phyloP scores from a whole-genome alignment of 306 rosid species.

The Luffa acutangula region DNA sequence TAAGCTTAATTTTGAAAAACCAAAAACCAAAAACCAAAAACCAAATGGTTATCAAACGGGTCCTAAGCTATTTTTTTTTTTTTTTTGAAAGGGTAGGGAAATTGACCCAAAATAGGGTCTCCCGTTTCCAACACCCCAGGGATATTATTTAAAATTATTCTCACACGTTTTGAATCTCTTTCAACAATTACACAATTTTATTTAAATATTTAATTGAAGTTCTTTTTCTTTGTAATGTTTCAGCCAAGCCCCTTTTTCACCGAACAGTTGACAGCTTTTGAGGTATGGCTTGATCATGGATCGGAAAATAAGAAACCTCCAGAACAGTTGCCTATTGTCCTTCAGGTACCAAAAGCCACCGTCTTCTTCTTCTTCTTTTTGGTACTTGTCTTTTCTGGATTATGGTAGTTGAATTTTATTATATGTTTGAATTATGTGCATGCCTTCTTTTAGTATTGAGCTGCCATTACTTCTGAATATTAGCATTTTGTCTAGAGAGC shows the following conservation, averaged over 20 bases:
- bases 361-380: not conserved
- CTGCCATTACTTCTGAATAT: not conserved
- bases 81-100: not conserved
- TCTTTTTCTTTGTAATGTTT: slow-evolving; percentile 9
- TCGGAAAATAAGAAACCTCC: slow-evolving; percentile 98
- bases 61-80: no score
- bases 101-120: not conserved
- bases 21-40: no score
- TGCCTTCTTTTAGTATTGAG: not conserved
- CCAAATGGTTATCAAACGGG: no score
- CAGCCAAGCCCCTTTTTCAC: slow-evolving; percentile 96
- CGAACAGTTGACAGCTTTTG: slow-evolving; percentile 94
- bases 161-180: not conserved
- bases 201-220: not conserved
- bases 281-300: slow-evolving; percentile 99
- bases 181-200: not conserved
- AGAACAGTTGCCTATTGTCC: slow-evolving; percentile 96
- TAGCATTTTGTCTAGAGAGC: not conserved
- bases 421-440: not conserved
- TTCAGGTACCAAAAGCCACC: slow-evolving; percentile 49
- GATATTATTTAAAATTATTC: not conserved
- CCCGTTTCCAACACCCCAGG: not conserved
- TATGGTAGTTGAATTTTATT: slow-evolving; percentile 1
- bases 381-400: slow-evolving; percentile 17
- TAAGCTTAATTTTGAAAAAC: no score